Evolutionary conservation across 805 yeast genomes (phyloP), one percentile per base, ranked within the genome.

Genomic region (Nakazawaea peltata): DNA sequence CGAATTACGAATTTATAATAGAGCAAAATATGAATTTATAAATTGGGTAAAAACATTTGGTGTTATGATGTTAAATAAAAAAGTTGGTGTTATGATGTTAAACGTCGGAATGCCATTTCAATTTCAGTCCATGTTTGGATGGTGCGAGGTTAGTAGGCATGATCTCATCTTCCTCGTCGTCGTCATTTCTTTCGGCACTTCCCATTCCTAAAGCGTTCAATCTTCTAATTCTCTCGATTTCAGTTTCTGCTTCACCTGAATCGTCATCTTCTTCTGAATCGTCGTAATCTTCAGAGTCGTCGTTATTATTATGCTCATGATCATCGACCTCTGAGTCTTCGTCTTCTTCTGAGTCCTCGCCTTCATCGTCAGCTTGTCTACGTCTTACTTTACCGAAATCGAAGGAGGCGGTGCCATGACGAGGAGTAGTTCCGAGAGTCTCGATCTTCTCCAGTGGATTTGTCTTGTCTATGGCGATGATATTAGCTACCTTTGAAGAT

Each of bases 161-260:
- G 11, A 33, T 29, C 17, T 37, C 43, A 4, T 55, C 57, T 32
- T 61, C 67, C 41, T 62, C 65, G 30, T 63, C 62, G 29, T 53
- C 59, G 36, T 56, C 54, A 27, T 56, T 59, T 32, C 59, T 45
- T 16, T 48, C 50, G 2, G 54, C 45, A 15, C 42, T 26, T 14
- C 36, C 36, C 25, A 31, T 28, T 11, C 37, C 43, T 28, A 54
- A 44, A 2, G 58, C 59, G 9, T 54, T 57, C 26, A 50, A 37
- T 32, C 61, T 45, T 35, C 58, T 45, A 9, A 48, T 49, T 24
- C 51, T 44, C 26, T 56, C 60, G 26, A 36, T 41, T 32, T 50
- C 49, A 2, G 51, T 35, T 28, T 46, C 50, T 11, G 39, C 50
- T 14, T 43, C 48, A 10, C 47, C 52, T 7, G 50, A 49, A 9